Evolutionary conservation across 2,329 filamentous ascomycete species (phyloP).

Genomic region (Talaromyces sp.): DNA sequence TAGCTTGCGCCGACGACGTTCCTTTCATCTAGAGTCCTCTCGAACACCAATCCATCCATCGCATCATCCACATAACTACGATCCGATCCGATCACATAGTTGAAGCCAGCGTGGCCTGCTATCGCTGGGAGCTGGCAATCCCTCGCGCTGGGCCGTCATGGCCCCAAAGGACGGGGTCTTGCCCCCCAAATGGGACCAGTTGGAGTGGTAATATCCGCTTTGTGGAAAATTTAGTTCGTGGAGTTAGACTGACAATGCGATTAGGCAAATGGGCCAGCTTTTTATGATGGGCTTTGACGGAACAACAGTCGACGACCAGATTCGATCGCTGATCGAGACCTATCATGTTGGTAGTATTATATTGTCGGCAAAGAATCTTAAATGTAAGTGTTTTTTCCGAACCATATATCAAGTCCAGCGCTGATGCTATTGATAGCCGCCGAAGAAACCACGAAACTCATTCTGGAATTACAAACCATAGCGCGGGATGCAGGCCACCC

Average conservation of each 20-base stretch:
- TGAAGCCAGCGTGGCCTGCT: background rate
- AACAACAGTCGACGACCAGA: constrained; percentile 61
- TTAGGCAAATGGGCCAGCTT: constrained; percentile 58
- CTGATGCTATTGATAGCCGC: constrained; percentile 63
- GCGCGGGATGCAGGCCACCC: constrained; percentile 87
- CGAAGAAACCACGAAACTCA: constrained; percentile 80
- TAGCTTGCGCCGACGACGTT: constrained; percentile 1
- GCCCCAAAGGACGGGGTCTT: constrained; percentile 43
- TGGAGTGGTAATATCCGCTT: constrained; percentile 38
- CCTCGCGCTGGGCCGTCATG: constrained; percentile 37
- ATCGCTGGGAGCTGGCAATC: constrained; percentile 30
- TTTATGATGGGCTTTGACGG: constrained; percentile 70
- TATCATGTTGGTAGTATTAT: constrained; percentile 81
- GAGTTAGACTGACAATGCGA: constrained; percentile 52
- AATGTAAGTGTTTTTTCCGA: constrained; percentile 56
- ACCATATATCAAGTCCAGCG: background rate
- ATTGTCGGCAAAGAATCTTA: constrained; percentile 64
- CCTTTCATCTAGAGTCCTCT: background rate
- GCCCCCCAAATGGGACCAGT: constrained; percentile 42
- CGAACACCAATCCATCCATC: background rate
- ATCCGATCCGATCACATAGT: background rate
- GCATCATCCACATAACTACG: background rate
- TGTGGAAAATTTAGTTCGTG: constrained; percentile 46
- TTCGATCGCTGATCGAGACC: constrained; percentile 61
- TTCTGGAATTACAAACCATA: constrained; percentile 88